Evolutionary conservation across 2,329 filamentous ascomycete genomes (phyloP), one percentile per base, ranked within the genome.

Genomic region (Monilinia laxa): DNA sequence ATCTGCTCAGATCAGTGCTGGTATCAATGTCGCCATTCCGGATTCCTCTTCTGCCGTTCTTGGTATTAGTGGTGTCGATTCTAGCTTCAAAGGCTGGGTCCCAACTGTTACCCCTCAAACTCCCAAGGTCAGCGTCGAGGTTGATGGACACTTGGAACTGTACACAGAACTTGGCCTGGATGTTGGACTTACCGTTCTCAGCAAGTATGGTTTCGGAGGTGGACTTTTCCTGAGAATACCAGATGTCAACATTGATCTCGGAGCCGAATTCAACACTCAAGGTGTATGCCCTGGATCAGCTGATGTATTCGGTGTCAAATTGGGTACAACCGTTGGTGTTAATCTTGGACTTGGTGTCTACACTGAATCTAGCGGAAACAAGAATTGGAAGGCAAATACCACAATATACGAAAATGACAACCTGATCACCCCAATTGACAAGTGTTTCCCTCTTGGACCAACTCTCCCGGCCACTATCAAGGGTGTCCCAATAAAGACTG

Each of bases 1-100:
- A 16, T n/a, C 20, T 51, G 62, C 62, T n/a, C n/a, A 38, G 4
- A 53, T 64, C 16, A 49, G 35, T 4, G 62, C 52, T 7, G 65
- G 65, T n/a, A 23, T 67, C 16, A 38, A 58, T 2, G 16, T 58
- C 20, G 42, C 35, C 20, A 58, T 67, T 42, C 59, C 59, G 11
- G 65, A 67, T 25, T 56, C 60, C n/a, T 64, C 65, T 11, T 64
- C 59, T 11, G 65, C 65, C 25, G 47, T 64, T 52, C 59, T 64
- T 11, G 65, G 62, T 58, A 58, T 67, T 2, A 38, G 1, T 6
- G 55, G 55, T 62, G 25, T 53, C 16, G 47, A 62, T 45, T 65
- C 64, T 51, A 60, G 45, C 55, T 65, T n/a, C 14, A 42, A 25
- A 0, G 64, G 64, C 11, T 65, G 64, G 64, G 20, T 65, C n/a